Evolutionary conservation across 768 basidiomycete genomes (phyloP).

Genomic region (Termitomyces sp.): DNA sequence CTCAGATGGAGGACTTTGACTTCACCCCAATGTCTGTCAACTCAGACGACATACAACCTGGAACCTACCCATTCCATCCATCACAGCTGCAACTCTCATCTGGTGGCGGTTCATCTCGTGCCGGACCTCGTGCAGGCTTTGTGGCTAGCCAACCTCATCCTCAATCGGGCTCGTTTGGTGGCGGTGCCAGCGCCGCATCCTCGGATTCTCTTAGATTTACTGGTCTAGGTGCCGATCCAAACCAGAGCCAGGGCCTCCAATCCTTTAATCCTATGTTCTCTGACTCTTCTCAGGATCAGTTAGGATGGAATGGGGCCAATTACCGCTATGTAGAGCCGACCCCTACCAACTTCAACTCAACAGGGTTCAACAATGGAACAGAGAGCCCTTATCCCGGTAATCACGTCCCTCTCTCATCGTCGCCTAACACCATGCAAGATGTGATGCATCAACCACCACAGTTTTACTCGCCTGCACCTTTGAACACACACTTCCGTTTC

Average conservation of each 20-base stretch:
- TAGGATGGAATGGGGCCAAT: constrained; percentile 8
- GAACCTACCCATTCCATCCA: constrained; percentile 10
- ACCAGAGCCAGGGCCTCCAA: constrained; percentile 7
- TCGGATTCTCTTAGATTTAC: constrained; percentile 3
- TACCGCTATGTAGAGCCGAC: constrained; percentile 9
- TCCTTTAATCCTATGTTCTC: constrained; percentile 9
- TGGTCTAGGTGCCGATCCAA: constrained; percentile 4
- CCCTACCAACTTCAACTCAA: constrained; percentile 1
- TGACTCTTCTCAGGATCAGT: constrained; percentile 8
- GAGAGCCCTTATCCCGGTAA: constrained; percentile 4
- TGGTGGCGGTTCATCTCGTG: constrained; percentile 1
- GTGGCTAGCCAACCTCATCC: constrained; percentile 1
- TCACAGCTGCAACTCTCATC: constrained; percentile 10
- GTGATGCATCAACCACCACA: constrained; percentile 19
- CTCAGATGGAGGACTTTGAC: constrained; percentile 13
- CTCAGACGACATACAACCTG: constrained; percentile 7
- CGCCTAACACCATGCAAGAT: constrained; percentile 23
- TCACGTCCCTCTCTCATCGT: constrained; percentile 7
- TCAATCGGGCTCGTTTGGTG: constrained; percentile 7
- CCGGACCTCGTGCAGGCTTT: constrained; percentile 9
- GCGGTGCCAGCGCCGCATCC: background rate
- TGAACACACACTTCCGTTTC: constrained; percentile 16
- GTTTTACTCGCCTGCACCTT: constrained; percentile 14
- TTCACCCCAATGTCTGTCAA: constrained; percentile 8
- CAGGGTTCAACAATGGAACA: constrained; percentile 9